phyloP scores from a whole-genome alignment of 192 early-diverging fungal species.

The Backusella mclennaniae region DNA sequence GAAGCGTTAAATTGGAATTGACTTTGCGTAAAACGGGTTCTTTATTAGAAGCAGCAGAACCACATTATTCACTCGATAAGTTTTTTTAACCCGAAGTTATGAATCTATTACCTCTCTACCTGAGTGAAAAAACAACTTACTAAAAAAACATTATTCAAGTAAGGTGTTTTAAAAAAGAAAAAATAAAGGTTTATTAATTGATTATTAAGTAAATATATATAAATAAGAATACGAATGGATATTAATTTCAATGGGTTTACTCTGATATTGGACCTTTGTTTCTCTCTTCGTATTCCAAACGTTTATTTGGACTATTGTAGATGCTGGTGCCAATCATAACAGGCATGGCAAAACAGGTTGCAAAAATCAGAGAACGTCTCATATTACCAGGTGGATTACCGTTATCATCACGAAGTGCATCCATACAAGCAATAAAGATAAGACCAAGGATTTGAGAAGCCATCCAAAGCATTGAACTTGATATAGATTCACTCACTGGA shows the following conservation, averaged over 20 bases:
- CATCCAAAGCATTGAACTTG: slow-evolving; percentile 33
- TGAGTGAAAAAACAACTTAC: background rate
- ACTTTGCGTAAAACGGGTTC: background rate
- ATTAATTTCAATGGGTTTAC: background rate
- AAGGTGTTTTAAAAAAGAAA: background rate
- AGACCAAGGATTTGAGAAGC: slow-evolving; percentile 30
- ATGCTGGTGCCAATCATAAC: slow-evolving; percentile 5
- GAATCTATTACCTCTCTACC: background rate
- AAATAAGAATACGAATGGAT: background rate
- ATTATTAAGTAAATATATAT: background rate
- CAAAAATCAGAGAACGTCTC: slow-evolving; percentile 26
- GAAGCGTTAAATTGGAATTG: background rate
- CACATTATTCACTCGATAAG: background rate
- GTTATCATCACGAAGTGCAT: slow-evolving; percentile 20
- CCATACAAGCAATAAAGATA: slow-evolving; percentile 21
- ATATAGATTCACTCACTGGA: slow-evolving; percentile 30
- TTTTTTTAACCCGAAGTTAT: background rate
- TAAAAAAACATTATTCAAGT: background rate
- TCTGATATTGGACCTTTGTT: slow-evolving; percentile 2
- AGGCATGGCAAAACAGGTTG: slow-evolving; percentile 14
- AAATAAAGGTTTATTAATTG: background rate
- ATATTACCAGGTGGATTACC: slow-evolving; percentile 30
- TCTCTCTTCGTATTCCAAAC: slow-evolving; percentile 29
- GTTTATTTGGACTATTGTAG: slow-evolving; percentile 31
- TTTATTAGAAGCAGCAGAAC: background rate